phyloP scores from a whole-genome alignment of 805 yeast genomes.

The Tetrapisispora taiwanensis region DNA sequence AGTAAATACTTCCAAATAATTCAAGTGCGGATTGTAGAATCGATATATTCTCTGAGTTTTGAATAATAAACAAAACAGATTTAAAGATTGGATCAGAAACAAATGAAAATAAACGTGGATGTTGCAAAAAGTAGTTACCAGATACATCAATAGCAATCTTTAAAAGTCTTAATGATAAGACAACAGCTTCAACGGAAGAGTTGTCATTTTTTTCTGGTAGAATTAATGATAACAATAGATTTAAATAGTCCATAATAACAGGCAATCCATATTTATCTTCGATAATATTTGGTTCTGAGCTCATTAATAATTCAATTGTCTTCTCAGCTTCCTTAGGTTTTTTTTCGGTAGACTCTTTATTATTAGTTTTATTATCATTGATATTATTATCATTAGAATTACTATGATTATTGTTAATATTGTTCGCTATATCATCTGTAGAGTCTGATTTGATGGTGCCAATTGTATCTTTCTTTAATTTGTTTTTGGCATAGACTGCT shows the following conservation, averaged over 20 bases:
- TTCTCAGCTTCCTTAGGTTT: background rate
- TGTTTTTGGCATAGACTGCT: slow-evolving; percentile 15
- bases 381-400: too few species aligned
- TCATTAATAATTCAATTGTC: slow-evolving; percentile 1
- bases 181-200: slow-evolving; percentile 74
- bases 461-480: slow-evolving; percentile 14
- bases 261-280: slow-evolving; percentile 52
- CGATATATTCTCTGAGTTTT: slow-evolving; percentile 55
- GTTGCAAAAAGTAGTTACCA: slow-evolving; percentile 48
- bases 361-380: background rate
- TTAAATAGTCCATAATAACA: slow-evolving; percentile 65
- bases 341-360: background rate
- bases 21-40: slow-evolving; percentile 65
- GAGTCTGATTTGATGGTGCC: slow-evolving; percentile 6
- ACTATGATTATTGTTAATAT: too few species aligned
- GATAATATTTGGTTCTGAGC: background rate
- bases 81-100: slow-evolving; percentile 72
- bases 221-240: slow-evolving; percentile 66
- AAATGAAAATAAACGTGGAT: slow-evolving; percentile 54
- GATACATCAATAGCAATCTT: slow-evolving; percentile 72
- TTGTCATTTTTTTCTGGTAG: slow-evolving; percentile 73
- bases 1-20: slow-evolving; percentile 57
- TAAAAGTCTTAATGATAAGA: slow-evolving; percentile 64
- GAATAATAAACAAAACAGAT: slow-evolving; percentile 66
- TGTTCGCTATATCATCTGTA: background rate